These are phyloP conservation scores for Ramularia endophylla DNA, from an alignment of 2,329 filamentous ascomycete species.

Conservation along the genomic window DNA sequence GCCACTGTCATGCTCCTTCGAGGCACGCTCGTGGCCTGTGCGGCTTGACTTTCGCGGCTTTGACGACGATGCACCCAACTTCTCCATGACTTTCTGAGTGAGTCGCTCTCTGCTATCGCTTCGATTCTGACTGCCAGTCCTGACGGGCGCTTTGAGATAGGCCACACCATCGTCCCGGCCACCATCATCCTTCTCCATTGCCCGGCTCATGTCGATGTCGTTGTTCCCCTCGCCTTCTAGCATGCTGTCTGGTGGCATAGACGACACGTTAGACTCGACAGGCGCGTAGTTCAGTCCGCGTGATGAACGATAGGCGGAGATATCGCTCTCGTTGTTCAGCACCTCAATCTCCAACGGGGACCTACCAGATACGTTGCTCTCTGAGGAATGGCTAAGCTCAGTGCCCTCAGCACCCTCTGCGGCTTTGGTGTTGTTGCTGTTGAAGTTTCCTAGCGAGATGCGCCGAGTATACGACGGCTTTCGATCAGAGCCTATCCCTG, in stretches of 20 bases:
- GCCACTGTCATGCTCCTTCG: slow-evolving; percentile 28
- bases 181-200: slow-evolving; percentile 32
- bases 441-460: slow-evolving; percentile 53
- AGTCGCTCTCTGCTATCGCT: slow-evolving; percentile 63
- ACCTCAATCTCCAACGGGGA: slow-evolving; percentile 88
- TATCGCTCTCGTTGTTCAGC: slow-evolving; percentile 60
- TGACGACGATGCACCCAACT: slow-evolving; percentile 48
- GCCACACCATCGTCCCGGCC: slow-evolving; percentile 27
- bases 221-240: slow-evolving; percentile 50
- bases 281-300: slow-evolving; percentile 59
- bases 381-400: slow-evolving; percentile 67
- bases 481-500: slow-evolving; percentile 67
- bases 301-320: slow-evolving; percentile 49
- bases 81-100: slow-evolving; percentile 63
- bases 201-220: slow-evolving; percentile 46
- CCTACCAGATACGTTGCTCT: slow-evolving; percentile 63
- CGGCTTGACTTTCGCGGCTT: slow-evolving; percentile 35
- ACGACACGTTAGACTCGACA: slow-evolving; percentile 78
- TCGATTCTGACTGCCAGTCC: slow-evolving; percentile 48
- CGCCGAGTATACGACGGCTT: slow-evolving; percentile 64
- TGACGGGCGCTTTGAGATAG: slow-evolving; percentile 52
- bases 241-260: slow-evolving; percentile 67
- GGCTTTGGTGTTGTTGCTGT: slow-evolving; percentile 35
- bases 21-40: slow-evolving; percentile 23
- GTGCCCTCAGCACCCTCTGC: slow-evolving; percentile 26